Conservation (phyloP, 805 yeast genomes). For the Pichia gijzeniarum region DNA sequence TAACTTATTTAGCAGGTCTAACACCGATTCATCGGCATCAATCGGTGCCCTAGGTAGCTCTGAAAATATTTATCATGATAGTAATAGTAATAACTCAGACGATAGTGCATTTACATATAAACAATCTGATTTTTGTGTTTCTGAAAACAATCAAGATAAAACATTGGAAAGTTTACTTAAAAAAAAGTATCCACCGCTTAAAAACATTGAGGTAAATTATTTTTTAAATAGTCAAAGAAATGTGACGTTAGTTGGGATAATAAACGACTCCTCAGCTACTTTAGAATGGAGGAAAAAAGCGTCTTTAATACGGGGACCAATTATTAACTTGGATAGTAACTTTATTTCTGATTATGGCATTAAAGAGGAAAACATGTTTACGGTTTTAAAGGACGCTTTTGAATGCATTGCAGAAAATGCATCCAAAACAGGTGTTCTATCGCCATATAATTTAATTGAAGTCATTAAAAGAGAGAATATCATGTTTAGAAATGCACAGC, state of each 20-base stretch:
- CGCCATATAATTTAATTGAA: conserved; percentile 69
- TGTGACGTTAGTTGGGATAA: conserved; percentile 40
- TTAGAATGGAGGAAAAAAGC: conserved; percentile 72
- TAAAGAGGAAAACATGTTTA: conserved; percentile 42
- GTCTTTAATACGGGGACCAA: conserved; percentile 76
- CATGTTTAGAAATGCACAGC: conserved; percentile 85
- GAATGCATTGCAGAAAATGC: conserved; percentile 73
- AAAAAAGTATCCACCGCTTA: conserved; percentile 29
- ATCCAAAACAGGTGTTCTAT: conserved; percentile 71
- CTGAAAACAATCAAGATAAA: conserved; percentile 15
- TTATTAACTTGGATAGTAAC: conserved; percentile 72
- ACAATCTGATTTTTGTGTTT: conserved; percentile 2
- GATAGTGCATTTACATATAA: neutral
- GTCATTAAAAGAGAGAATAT: conserved; percentile 77
- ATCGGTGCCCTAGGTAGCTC: neutral
- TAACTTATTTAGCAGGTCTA: conserved; percentile 9
- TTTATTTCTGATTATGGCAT: conserved; percentile 44
- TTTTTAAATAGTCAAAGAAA: conserved; percentile 37
- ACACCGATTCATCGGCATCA: conserved; percentile 14
- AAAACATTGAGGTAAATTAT: conserved; percentile 31
- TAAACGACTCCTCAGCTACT: conserved; percentile 37
- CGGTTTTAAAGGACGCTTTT: conserved; percentile 77
- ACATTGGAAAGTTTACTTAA: conserved; percentile 18
- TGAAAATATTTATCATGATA: neutral
- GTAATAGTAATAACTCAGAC: neutral